Conservation (phyloP, 2,329 filamentous ascomycete species). For the Colletotrichum theobromicola region DNA sequence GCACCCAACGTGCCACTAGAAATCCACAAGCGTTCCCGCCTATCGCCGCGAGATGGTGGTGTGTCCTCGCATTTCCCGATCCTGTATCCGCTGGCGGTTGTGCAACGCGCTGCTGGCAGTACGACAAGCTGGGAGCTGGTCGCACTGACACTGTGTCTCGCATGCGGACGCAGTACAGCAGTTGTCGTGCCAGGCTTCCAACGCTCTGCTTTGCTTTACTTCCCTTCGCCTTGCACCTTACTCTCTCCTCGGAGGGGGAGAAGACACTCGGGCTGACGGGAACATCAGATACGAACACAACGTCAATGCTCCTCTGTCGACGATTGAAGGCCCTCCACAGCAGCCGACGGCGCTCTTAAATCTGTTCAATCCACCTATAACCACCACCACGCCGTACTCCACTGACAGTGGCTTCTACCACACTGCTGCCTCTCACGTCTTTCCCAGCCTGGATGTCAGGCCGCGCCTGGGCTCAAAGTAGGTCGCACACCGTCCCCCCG, state of each 20-base stretch:
- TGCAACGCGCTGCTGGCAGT: slow-evolving; percentile 53
- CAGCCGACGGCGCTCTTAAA: slow-evolving; percentile 55
- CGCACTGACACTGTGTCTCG: slow-evolving; percentile 33
- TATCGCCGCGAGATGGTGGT: slow-evolving; percentile 38
- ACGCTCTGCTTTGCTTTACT: slow-evolving; percentile 24
- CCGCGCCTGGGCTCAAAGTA: slow-evolving; percentile 62
- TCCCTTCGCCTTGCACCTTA: slow-evolving; percentile 23
- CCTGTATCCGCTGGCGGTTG: slow-evolving; percentile 43
- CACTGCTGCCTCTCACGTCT: slow-evolving; percentile 48
- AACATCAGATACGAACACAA: slow-evolving; percentile 60
- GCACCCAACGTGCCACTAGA: slow-evolving; percentile 40
- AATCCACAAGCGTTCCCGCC: slow-evolving; percentile 32
- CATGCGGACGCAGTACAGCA: slow-evolving; percentile 41
- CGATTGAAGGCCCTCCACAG: slow-evolving; percentile 57
- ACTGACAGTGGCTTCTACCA: slow-evolving; percentile 57
- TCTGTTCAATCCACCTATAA: slow-evolving; percentile 55
- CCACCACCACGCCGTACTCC: slow-evolving; percentile 54
- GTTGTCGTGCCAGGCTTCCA: slow-evolving; percentile 36
- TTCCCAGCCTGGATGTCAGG: slow-evolving; percentile 57
- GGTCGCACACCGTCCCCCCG: slow-evolving; percentile 34
- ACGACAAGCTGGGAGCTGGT: slow-evolving; percentile 37
- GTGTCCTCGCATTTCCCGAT: slow-evolving; percentile 42
- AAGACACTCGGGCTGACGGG: slow-evolving; percentile 26
- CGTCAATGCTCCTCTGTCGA: slow-evolving; percentile 55
- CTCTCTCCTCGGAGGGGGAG: not conserved